Conservation (phyloP, 306 rosid species). For the Trifolium subterraneum region DNA sequence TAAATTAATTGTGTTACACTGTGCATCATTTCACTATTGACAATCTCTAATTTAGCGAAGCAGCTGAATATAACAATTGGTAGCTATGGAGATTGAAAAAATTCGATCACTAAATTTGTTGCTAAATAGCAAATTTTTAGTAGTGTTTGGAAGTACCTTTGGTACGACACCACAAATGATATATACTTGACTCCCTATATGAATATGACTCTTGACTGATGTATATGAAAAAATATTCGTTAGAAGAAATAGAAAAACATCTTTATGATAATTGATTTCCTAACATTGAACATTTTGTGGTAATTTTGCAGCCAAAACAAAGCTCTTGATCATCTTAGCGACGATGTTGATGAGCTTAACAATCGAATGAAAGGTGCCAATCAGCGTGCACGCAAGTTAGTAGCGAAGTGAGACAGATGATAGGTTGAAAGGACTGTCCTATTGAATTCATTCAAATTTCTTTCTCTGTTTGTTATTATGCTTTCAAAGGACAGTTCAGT, state of each 20-base stretch:
- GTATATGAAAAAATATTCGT: too few relatives aligned
- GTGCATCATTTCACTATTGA: not conserved
- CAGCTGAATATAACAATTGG: too few relatives aligned
- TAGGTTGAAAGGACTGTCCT: not conserved
- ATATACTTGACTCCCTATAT: not conserved
- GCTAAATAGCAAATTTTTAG: too few relatives aligned
- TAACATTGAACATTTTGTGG: slow-evolving; percentile 18
- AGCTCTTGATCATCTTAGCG: slow-evolving; percentile 79
- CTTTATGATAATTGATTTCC: not conserved
- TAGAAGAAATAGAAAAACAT: too few relatives aligned
- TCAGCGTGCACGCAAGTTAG: slow-evolving; percentile 74
- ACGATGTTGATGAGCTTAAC: slow-evolving; percentile 80
- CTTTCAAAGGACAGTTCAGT: not conserved
- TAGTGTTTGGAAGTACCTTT: too few relatives aligned
- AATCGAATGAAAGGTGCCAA: slow-evolving; percentile 85
- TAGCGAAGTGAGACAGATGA: slow-evolving; percentile 49
- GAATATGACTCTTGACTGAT: not conserved
- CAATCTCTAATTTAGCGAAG: too few relatives aligned
- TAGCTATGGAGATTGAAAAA: too few relatives aligned
- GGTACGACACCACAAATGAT: not conserved
- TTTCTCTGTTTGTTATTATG: not conserved
- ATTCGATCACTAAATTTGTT: too few relatives aligned
- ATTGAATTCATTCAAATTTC: slow-evolving; percentile 3
- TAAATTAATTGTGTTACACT: not conserved
- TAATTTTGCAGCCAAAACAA: slow-evolving; percentile 85